phyloP scores from a whole-genome alignment of 208 protist genomes.

The Willaertia magna region DNA sequence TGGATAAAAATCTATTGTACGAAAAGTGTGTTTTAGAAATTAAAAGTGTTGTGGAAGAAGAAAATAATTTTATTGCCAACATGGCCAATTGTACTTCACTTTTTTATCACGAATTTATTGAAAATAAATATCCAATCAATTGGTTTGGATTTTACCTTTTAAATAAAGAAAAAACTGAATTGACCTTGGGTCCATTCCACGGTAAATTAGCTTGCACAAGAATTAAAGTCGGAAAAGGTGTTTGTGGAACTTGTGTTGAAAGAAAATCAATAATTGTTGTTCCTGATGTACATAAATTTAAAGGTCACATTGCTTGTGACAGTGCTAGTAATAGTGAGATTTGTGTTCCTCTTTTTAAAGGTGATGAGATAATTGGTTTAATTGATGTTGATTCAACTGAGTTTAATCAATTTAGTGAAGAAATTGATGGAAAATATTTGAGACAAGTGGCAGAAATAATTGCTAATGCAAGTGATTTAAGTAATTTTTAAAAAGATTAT shows the following conservation, averaged over 20 bases:
- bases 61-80: neutral
- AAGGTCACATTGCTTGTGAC: slow-evolving; percentile 69
- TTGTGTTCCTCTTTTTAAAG: neutral
- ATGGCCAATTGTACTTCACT: neutral
- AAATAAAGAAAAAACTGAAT: slow-evolving; percentile 16
- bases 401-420: slow-evolving; percentile 46
- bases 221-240: slow-evolving; percentile 64
- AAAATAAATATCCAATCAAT: neutral
- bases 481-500: too few relatives aligned
- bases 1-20: too few relatives aligned
- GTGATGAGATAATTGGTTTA: slow-evolving; percentile 47
- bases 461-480: neutral
- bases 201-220: slow-evolving; percentile 67
- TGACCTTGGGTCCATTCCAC: slow-evolving; percentile 81
- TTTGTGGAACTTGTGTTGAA: slow-evolving; percentile 60
- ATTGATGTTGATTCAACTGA: slow-evolving; percentile 63
- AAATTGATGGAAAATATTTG: slow-evolving; percentile 45
- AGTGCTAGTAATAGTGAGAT: neutral
- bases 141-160: slow-evolving; percentile 10
- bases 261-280: slow-evolving; percentile 46
- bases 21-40: too few relatives aligned
- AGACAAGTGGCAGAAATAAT: slow-evolving; percentile 27
- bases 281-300: slow-evolving; percentile 65
- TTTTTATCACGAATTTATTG: neutral
- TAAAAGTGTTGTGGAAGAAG: neutral